Conservation (phyloP, 2,329 filamentous ascomycete species). For the Diaporthe destruens region DNA sequence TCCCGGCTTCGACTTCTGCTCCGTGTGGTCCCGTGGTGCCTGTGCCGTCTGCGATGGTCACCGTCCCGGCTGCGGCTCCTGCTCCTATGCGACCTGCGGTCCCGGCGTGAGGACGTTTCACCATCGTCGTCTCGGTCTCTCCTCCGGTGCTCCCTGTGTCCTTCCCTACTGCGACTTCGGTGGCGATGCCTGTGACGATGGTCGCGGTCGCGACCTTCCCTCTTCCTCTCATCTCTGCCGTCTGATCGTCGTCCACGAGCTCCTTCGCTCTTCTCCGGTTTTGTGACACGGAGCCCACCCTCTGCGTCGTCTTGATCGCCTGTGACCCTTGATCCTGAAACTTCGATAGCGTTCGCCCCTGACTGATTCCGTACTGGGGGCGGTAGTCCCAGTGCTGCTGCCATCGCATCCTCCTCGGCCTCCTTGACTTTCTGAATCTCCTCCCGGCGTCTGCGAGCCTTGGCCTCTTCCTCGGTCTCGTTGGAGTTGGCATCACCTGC, state of each 20-base stretch:
- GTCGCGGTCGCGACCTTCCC: slow-evolving; percentile 48
- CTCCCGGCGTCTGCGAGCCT: slow-evolving; percentile 74
- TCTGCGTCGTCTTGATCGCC: slow-evolving; percentile 45
- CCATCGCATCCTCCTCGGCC: slow-evolving; percentile 92
- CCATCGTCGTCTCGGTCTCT: slow-evolving; percentile 50
- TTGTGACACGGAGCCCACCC: slow-evolving; percentile 49
- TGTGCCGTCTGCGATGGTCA: slow-evolving; percentile 48
- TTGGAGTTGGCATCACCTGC: slow-evolving; percentile 59
- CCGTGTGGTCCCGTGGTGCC: slow-evolving; percentile 45
- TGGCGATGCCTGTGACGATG: slow-evolving; percentile 52
- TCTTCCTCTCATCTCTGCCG: slow-evolving; percentile 44
- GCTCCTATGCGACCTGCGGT: slow-evolving; percentile 53
- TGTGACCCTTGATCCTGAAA: slow-evolving; percentile 58
- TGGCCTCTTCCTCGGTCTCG: slow-evolving; percentile 71
- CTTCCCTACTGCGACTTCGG: slow-evolving; percentile 47
- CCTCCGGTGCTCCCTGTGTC: slow-evolving; percentile 46
- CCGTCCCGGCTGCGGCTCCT: slow-evolving; percentile 53
- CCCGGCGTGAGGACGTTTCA: slow-evolving; percentile 45
- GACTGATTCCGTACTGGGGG: slow-evolving; percentile 70
- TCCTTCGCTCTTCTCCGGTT: slow-evolving; percentile 42
- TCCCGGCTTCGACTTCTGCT: slow-evolving; percentile 52
- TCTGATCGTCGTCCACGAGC: slow-evolving; percentile 40
- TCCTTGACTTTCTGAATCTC: slow-evolving; percentile 88
- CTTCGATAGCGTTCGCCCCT: slow-evolving; percentile 77
- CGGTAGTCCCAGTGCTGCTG: slow-evolving; percentile 83